Percentiles rank a stretch among this genome's conserved stretches.
Conservation (phyloP, 192 early-diverging fungal species). For the Backusella parvicylindrica region DNA sequence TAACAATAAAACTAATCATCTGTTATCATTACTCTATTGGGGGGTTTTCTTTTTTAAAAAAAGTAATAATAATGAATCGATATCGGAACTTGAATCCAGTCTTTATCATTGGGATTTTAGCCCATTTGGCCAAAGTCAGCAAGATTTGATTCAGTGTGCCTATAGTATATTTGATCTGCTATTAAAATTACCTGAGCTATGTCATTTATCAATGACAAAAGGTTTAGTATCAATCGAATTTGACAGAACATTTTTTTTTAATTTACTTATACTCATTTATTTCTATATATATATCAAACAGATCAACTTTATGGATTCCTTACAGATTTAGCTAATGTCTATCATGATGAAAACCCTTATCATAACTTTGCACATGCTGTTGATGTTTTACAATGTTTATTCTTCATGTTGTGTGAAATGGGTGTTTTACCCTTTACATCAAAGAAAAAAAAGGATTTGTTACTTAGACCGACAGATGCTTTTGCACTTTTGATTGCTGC, state of each 20-base stretch:
- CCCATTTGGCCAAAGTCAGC: conserved; percentile 59
- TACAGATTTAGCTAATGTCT: conserved; percentile 48
- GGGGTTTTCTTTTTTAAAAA: not conserved
- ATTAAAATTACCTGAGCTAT: conserved; percentile 49
- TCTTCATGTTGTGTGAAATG: conserved; percentile 72
- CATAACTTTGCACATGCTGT: conserved; percentile 96
- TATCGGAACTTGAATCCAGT: not conserved
- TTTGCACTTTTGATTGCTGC: conserved; percentile 72
- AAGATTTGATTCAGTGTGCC: conserved; percentile 67
- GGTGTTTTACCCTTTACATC: conserved; percentile 42
- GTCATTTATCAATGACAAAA: conserved; percentile 53
- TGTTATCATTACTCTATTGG: not conserved
- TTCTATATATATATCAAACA: conserved; percentile 12
- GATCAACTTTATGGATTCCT: conserved; percentile 52
- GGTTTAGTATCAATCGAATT: conserved; percentile 23
- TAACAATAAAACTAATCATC: not conserved
- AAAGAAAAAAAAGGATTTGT: conserved; percentile 26
- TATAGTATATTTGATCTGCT: conserved; percentile 67
- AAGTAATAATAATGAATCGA: not conserved
- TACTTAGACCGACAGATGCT: conserved; percentile 50
- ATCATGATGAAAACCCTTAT: conserved; percentile 74
- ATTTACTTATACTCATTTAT: too few relatives aligned
- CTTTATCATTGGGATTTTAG: conserved; percentile 67
- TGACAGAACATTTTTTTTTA: too few relatives aligned
- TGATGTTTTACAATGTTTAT: conserved; percentile 88